Evolutionary conservation across 345 rosid genomes (phyloP), one percentile per base, ranked within the genome.

Genomic region (Geranium rotundifolium): DNA sequence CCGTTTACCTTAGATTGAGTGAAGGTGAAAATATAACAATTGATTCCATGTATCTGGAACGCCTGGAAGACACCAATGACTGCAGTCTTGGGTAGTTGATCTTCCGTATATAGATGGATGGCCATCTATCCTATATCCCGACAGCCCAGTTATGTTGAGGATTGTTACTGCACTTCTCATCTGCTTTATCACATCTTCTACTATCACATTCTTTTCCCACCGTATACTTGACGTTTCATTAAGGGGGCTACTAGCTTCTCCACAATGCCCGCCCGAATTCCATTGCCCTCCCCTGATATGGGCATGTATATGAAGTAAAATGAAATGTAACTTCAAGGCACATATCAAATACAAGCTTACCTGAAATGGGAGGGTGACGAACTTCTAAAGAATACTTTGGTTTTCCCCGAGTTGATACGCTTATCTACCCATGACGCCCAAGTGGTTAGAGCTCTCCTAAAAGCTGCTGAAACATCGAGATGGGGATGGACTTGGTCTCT

Each of bases 31-130:
- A 73, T 77, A 88, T 74, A 93, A 67, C 29, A 89, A 76, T 58
- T 84, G 89, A 27, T 93, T 93, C 97, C 97, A 93, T 4, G 79
- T 73, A 77, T 90, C 99, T 27, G 96, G 97, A 72, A 88, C 82
- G 13, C 97, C 96, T 18, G 97, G 97, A 58, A 93, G 95, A 72
- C 99, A 90, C 97, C 99, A 90, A 68, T 90, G 99, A 67, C 99
- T 93, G 76, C 99, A 93, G 71, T 93, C 97, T 69, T 88, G 85
- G 65, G 79, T 70, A 17, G 75, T 73, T 8, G 79, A 74, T 75
- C 72, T 80, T 73, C 98, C 95, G 3, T 73, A 84, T 3, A 72
- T 69, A 6, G 93, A 84, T 50, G 96, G 95, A 69, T 92, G 95
- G 19, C 91, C 91, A 56, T 87, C 93, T 4, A 83, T 78, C 71